phyloP scores from a whole-genome alignment of 768 basidiomycete species.

The Ramaria sp. region DNA sequence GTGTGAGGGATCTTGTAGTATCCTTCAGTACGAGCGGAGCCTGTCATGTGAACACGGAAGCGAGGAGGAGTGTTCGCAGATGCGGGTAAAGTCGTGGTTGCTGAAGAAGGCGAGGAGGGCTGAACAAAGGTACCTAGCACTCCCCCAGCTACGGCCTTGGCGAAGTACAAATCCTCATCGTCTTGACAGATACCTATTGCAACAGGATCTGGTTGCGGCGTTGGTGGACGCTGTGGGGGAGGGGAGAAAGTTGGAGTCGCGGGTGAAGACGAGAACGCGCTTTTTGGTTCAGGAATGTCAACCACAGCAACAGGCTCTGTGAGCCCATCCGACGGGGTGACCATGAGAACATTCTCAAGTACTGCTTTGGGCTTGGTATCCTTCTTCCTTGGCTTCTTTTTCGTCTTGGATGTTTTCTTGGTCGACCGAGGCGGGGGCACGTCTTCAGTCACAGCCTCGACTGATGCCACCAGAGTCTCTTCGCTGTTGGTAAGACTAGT shows the following conservation, averaged over 20 bases:
- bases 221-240: slow-evolving; percentile 34
- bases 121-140: slow-evolving; percentile 17
- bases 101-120: slow-evolving; percentile 16
- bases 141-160: slow-evolving; percentile 41
- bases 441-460: background rate
- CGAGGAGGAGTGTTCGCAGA: slow-evolving; percentile 25
- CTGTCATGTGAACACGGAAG: slow-evolving; percentile 71
- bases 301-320: slow-evolving; percentile 33
- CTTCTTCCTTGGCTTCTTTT: slow-evolving; percentile 26
- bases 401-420: slow-evolving; percentile 2
- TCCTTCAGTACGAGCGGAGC: slow-evolving; percentile 88
- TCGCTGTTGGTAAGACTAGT: slow-evolving; percentile 16
- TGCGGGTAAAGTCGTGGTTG: slow-evolving; percentile 26
- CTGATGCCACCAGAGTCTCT: background rate
- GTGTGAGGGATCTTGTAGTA: slow-evolving; percentile 91
- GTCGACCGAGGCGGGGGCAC: background rate
- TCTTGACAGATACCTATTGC: slow-evolving; percentile 59
- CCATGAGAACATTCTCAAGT: slow-evolving; percentile 18
- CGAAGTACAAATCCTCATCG: slow-evolving; percentile 84
- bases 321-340: background rate
- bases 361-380: slow-evolving; percentile 18
- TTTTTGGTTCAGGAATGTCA: slow-evolving; percentile 38
- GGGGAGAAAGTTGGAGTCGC: slow-evolving; percentile 41
- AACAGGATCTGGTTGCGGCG: slow-evolving; percentile 41
- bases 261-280: slow-evolving; percentile 40